These are phyloP conservation scores for Mycogone perniciosa DNA, from an alignment of 2,329 filamentous ascomycete genomes.

Conservation along the genomic window DNA sequence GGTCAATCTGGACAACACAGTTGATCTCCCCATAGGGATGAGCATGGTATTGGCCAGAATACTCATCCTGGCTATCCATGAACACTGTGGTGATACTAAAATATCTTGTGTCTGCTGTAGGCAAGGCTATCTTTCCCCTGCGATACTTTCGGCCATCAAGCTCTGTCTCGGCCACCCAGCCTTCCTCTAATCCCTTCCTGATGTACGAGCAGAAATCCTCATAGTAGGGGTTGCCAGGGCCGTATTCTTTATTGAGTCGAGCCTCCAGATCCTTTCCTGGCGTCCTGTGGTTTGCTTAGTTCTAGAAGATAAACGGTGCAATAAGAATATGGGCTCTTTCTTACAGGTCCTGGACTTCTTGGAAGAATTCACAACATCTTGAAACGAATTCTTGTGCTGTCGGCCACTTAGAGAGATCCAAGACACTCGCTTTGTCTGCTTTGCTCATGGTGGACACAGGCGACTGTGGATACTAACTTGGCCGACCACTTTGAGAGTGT, in stretches of 20 bases:
- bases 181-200: constrained; percentile 34
- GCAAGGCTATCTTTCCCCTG: constrained; percentile 39
- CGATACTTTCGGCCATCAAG: constrained; percentile 41
- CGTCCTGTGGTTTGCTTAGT: constrained; percentile 25
- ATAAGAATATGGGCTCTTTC: no score
- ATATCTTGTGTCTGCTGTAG: constrained; percentile 39
- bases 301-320: neutral
- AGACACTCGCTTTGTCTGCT: no score
- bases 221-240: constrained; percentile 36
- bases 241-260: constrained; percentile 36
- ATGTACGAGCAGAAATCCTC: constrained; percentile 35
- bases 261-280: constrained; percentile 40
- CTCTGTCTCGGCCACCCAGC: constrained; percentile 39
- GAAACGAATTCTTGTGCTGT: no score
- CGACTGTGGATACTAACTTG: no score
- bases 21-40: constrained; percentile 52
- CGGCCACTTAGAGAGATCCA: no score
- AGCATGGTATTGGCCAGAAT: constrained; percentile 46
- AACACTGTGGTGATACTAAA: constrained; percentile 53
- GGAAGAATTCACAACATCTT: no score
- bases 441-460: no score
- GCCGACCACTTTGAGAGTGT: no score
- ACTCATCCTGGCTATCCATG: constrained; percentile 45
- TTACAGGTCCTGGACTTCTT: neutral
- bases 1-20: constrained; percentile 45